Evolutionary conservation across 2,329 filamentous ascomycete genomes (phyloP), one percentile per base, ranked within the genome.

Genomic region (Xylariaceae sp.): DNA sequence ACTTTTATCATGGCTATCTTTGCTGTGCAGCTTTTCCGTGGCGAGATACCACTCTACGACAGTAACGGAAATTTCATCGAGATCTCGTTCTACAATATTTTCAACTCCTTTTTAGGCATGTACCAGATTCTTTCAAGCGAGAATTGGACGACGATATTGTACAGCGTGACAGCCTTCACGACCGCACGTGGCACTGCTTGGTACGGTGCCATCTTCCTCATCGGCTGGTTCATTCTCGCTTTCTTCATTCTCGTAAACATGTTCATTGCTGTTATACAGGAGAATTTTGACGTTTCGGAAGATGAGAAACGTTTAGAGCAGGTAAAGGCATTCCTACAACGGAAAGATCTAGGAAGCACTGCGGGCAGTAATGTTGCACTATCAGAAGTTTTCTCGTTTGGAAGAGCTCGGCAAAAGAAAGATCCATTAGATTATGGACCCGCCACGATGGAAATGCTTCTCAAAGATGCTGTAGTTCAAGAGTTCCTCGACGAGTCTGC

Each of bases 181-280:
- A 76, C 75, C 8, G 59, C 63, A 5, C 80, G 75, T 55, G 75
- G 83, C 32, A 94, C 88, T n/a, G 80, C 87, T 7, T 97, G 93
- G 92, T 90, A 97, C 45, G 90, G 88, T 8, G 90, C 92, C 7
- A 76, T 88, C 1, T 96, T 98, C 58, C 77, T 95, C 56, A 88
- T 96, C 52, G 78, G 91, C 55, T 98, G 93, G 93, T 97, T 95
- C 67, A 93, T 95, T 46, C 77, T 98, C 35, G 79, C 90, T 5
- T 96, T 94, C 66, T 92, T 97, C 64, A 95, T 98, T 69, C 80
- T 97, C 50, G 72, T 98, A 71, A 98, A 97, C 63, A 98, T 98
- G 93, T 98, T 98, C 74, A 97, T 98, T 87, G 93, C 93, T 75
- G 93, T 98, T 70, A 98, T 98, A 55, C 93, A 98, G 66, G 93